These are phyloP conservation scores for Tulasnella sp. DNA, from an alignment of 768 basidiomycete species.

Conservation along the genomic window DNA sequence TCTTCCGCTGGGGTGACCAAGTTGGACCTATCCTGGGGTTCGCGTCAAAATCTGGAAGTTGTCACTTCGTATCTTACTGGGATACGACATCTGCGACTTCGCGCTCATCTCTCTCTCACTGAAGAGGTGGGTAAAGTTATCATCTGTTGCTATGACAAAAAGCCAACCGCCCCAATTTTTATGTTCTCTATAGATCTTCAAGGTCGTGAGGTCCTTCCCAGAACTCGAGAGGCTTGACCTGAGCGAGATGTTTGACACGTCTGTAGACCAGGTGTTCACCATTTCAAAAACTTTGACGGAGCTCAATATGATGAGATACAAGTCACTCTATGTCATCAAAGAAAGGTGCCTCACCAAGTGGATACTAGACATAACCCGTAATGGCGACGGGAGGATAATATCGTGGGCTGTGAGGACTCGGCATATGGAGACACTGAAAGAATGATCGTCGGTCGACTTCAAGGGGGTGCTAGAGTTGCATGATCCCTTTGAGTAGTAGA, in stretches of 20 bases:
- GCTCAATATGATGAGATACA: not conserved
- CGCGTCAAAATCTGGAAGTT: not conserved
- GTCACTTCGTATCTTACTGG: not conserved
- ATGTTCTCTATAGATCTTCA: not conserved
- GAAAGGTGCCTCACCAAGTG: too few relatives aligned
- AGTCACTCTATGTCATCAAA: not conserved
- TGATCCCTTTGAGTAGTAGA: too few relatives aligned
- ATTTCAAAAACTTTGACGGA: not conserved
- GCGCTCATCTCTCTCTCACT: not conserved
- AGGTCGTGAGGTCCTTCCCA: not conserved
- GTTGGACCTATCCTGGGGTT: not conserved
- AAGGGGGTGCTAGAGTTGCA: too few relatives aligned
- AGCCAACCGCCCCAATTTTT: not conserved
- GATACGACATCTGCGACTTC: not conserved
- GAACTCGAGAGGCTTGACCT: not conserved
- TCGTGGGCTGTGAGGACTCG: too few relatives aligned
- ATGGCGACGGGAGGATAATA: too few relatives aligned
- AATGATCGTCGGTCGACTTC: too few relatives aligned
- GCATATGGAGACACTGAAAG: too few relatives aligned
- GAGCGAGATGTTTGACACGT: too few relatives aligned
- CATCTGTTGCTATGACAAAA: not conserved
- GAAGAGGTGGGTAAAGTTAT: not conserved
- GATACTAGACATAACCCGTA: too few relatives aligned
- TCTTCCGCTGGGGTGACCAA: not conserved
- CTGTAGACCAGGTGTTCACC: not conserved